Base-by-base conservation (phyloP, 192 early-diverging fungal species). In the Backusella westeae region DNA sequence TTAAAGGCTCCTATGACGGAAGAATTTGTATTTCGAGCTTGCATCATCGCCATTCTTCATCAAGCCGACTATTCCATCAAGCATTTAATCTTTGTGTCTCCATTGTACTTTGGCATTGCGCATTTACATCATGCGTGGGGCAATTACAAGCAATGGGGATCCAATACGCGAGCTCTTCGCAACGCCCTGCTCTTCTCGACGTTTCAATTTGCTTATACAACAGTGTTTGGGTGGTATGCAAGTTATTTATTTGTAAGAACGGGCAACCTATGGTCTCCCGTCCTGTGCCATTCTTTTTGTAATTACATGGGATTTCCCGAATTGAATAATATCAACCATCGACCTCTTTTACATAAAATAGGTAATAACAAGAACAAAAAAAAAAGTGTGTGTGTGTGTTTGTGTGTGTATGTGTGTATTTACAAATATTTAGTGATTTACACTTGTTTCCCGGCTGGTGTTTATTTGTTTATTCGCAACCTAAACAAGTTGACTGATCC, bases 231-330 rank as follows among this genome's bases (percentile, higher is more conserved):
- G 21, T 94, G 91, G 91, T 93, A 90, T 85, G 89, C 89, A 10
- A 88, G 88, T 15, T 94, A 85, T 75, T 32, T 91, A 32, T 86
- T 93, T 53, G 12, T 93, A 23, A 82, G 90, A 56, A 91, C 90
- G 1, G 84, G 87, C 76, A 81, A 76, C 73, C 35, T 94, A 7
- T 56, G 81, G 67, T 78, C 86, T 0, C 82, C 88, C 9, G 83
- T 90, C 39, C 34, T 89, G 12, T 80, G 83, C n/a, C 94, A 95
- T 77, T 75, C 84, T 44, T 88, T 95, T 53, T 94, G 93, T 78
- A 95, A 95, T 69, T 74, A 85, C 8, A 89, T 93, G 89, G 94
- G 94, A 17, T 89, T 94, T 29, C 94, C 94, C 1, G 87, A 92
- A 67, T 49, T 92, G 17, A 26, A n/a, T 6, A 29, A 41, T 29